Base-by-base conservation (phyloP, 2,329 filamentous ascomycete species). In the Diplodia mutila region DNA sequence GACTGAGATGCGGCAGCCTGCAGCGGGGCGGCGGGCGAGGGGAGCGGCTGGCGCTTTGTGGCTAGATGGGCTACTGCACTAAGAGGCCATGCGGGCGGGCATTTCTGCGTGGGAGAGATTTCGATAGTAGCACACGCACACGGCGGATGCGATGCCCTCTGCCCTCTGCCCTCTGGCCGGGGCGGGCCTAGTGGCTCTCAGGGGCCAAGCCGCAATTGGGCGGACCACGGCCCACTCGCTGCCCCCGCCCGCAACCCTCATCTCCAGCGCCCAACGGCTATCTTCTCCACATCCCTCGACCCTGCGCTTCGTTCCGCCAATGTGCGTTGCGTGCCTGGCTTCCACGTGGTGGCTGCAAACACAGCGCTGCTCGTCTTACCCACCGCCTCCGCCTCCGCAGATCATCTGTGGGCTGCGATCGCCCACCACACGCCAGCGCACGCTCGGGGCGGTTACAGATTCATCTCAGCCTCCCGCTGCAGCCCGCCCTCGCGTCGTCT, bases 51-150 rank as follows among this genome's bases (percentile, higher is more conserved):
- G 42, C 21, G 59, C 59, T 49, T 29, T 18, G n/a, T 25, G 46
- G 18, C 59, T 63, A 42, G 32, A 49, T 21, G 46, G 61, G 61
- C 61, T 39, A 64, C 46, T 64, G 46, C 46, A 21, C 48, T 23
- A 32, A 32, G 49, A 53, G 61, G 29, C 61, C 32, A 39, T 39
- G 48, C 23, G 39, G 12, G 53, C 29, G 53, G 53, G 54, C 65
- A 67, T 67, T 67, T 63, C 32, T 59, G 61, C 46, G 65, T 52
- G 32, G 65, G 53, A 37, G 65, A 67, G 65, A 46, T 46, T 27
- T 53, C 54, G 65, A 51, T 42, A 52, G 65, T 29, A 52, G 29
- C 29, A 32, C 29, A 32, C 29, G 65, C 65, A 54, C 53, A 66
- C 42, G 34, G 51, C 64, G 64, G 52, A 14, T 32, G 39, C 23